These are phyloP conservation scores for Pythium folliculosum DNA, from an alignment of 352 stramenopile genomes.

Conservation along the genomic window DNA sequence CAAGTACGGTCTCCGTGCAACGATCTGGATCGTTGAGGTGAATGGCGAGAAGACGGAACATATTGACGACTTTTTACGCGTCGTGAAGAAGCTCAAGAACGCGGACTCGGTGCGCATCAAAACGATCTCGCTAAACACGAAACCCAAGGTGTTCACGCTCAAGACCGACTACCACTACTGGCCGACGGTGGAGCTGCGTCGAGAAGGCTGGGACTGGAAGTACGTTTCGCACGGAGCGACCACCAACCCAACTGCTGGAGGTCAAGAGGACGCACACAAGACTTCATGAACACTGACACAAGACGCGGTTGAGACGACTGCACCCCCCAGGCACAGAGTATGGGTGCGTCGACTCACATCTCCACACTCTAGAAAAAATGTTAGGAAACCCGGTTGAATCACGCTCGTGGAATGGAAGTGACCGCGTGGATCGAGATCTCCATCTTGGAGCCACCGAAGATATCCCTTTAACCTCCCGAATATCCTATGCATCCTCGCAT, in stretches of 20 bases:
- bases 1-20: conserved; percentile 89
- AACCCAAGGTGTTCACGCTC: conserved; percentile 89
- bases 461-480: no score
- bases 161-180: conserved; percentile 93
- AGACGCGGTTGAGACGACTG: background rate
- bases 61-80: conserved; percentile 84
- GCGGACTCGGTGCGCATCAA: conserved; percentile 87
- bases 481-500: no score
- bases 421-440: no score
- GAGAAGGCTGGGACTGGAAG: conserved; percentile 68
- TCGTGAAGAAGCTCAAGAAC: conserved; percentile 81
- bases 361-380: background rate
- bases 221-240: conserved; percentile 54
- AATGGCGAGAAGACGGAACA: conserved; percentile 81
- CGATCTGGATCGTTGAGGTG: conserved; percentile 91
- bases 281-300: background rate
- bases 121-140: conserved; percentile 90
- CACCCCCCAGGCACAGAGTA: background rate
- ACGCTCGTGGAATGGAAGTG: no score
- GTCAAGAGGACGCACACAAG: background rate
- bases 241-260: background rate
- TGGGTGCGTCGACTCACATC: no score
- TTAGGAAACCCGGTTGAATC: background rate
- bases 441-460: no score
- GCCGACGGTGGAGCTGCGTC: conserved; percentile 83